A percentile compares a stretch with the other conserved stretches of the same genome.
These are phyloP conservation scores for Agrocybe pediades DNA, from an alignment of 768 basidiomycete species.

Conservation along the genomic window DNA sequence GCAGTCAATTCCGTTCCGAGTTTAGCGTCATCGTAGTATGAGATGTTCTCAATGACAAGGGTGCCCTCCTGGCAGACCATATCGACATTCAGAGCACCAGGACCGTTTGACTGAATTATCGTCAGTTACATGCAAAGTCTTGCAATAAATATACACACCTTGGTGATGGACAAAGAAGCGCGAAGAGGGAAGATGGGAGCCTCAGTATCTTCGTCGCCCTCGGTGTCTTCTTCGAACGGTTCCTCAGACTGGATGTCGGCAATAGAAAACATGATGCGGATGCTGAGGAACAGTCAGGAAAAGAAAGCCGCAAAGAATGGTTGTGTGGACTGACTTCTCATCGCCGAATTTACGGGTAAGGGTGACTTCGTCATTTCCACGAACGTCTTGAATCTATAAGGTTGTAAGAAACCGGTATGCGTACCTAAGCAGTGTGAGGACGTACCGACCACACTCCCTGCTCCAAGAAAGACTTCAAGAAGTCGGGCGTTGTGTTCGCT, in stretches of 20 bases:
- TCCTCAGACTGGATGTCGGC: conserved; percentile 71
- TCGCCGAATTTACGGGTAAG: conserved; percentile 87
- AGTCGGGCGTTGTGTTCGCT: conserved; percentile 57
- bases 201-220: conserved; percentile 26
- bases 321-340: conserved; percentile 65
- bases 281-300: conserved; percentile 42
- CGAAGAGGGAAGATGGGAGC: conserved; percentile 64
- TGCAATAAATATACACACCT: conserved; percentile 40
- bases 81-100: conserved; percentile 79
- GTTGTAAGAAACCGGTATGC: not conserved
- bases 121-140: not conserved
- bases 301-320: not conserved
- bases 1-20: conserved; percentile 77
- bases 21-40: conserved; percentile 76
- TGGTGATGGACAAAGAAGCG: conserved; percentile 80
- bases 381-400: conserved; percentile 64
- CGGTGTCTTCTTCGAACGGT: conserved; percentile 29
- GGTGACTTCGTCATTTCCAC: conserved; percentile 80
- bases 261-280: conserved; percentile 91
- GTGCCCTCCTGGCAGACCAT: conserved; percentile 76
- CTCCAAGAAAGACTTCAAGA: conserved; percentile 72
- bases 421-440: conserved; percentile 1
- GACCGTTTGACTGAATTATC: conserved; percentile 39
- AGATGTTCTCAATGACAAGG: conserved; percentile 88
- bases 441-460: conserved; percentile 81